Evolutionary conservation across 73 alveolate genomes (phyloP), one percentile per base, ranked within the genome.

Genomic region (Tetrahymena borealis): DNA sequence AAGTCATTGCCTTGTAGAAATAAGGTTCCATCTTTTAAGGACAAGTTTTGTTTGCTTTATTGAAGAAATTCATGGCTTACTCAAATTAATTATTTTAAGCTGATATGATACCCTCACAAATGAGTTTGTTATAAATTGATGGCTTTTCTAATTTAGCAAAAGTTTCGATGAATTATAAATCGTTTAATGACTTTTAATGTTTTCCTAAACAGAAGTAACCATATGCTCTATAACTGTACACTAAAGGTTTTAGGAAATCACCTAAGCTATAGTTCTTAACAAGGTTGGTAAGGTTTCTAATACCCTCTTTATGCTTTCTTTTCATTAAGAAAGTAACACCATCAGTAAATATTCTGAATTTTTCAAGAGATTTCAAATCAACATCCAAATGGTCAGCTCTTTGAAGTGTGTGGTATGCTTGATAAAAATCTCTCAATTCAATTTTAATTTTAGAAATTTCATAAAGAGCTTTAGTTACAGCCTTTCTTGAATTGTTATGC

Each of bases 391-490:
- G 94, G 20, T 94, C 95, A 18, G 98, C 98, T 78, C 98, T 94
- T 40, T 95, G 79, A 18, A 97, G 95, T 35, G 96, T 92, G 94
- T 94, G 96, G 90, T 91, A 97, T 16, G 99, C 99, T 39, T 95
- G 97, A 92, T 97, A 97, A 79, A 96, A 97, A 93, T 97, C 99
- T 41, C 97, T 97, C 90, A 96, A 95, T 91, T 95, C 96, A 9
- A 97, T 94, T 93, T 96, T 91, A 38, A 97, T 90, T 78, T 94
- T 96, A 32, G 99, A 97, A 13, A 97, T 97, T 60, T 97, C 99
- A 91, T 96, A 96, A 24, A 97, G 91, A 8, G 99, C 96, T 40
- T 94, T 95, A 9, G 98, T 95, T 9, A 97, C 97, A 91, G 93
- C 93, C 90, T 93, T 96, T 91, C 94, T 91, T 18, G 96, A 96